Percentiles rank a stretch among this genome's conserved stretches.
These are phyloP conservation scores for Elongisporangium prolatum DNA, from an alignment of 352 stramenopile species.

Conservation along the genomic window DNA sequence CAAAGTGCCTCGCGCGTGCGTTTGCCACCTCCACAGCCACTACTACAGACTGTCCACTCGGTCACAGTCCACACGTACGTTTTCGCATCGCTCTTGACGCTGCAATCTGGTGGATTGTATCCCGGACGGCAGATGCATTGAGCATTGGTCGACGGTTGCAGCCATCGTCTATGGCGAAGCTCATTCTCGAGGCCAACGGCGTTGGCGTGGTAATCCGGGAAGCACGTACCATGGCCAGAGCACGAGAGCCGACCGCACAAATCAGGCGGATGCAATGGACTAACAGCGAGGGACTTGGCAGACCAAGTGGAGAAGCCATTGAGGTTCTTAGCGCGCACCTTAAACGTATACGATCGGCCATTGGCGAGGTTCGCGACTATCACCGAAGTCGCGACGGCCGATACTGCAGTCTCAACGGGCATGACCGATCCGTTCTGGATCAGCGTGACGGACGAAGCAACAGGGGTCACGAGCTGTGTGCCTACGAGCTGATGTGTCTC, in stretches of 20 bases:
- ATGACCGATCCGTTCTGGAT: slow-evolving; percentile 1
- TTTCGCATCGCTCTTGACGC: slow-evolving; percentile 31
- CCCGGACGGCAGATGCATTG: slow-evolving; percentile 62
- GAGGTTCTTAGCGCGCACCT: slow-evolving; percentile 57
- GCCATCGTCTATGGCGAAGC: too few species aligned
- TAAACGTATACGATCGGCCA: slow-evolving; percentile 63
- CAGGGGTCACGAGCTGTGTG: slow-evolving; percentile 29
- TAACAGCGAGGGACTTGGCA: slow-evolving; percentile 66
- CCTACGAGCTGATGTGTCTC: slow-evolving; percentile 31
- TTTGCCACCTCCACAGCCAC: slow-evolving; percentile 57
- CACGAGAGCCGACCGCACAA: slow-evolving; percentile 58
- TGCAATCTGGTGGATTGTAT: slow-evolving; percentile 62
- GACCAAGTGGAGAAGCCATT: slow-evolving; percentile 68
- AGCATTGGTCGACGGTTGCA: slow-evolving; percentile 22
- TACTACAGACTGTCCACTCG: slow-evolving; percentile 52
- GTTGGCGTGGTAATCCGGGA: slow-evolving; percentile 44
- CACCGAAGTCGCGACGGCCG: slow-evolving; percentile 15
- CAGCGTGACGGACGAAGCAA: slow-evolving; percentile 5
- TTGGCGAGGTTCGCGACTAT: slow-evolving; percentile 49
- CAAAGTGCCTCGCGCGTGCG: slow-evolving; percentile 38
- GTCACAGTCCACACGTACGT: slow-evolving; percentile 48
- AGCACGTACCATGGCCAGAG: slow-evolving; percentile 62
- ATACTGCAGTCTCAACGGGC: slow-evolving; percentile 1
- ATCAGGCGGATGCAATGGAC: slow-evolving; percentile 62
- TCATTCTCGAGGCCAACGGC: background rate